Evolutionary conservation across 768 basidiomycete genomes (phyloP).

Genomic region (Obba rivulosa): DNA sequence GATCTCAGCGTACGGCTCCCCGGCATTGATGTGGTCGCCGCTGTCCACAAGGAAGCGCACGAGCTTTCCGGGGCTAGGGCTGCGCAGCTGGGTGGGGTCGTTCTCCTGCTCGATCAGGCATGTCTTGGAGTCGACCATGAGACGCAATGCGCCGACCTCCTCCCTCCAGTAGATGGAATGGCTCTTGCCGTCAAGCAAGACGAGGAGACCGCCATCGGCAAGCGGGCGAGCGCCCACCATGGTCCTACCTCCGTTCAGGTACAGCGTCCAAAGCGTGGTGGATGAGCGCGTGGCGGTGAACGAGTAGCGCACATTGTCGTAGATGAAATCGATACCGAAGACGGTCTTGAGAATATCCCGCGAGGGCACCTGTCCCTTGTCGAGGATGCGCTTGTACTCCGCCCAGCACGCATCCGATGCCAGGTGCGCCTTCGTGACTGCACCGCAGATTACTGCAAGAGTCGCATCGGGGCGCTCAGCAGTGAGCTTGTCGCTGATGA

Average conservation of each 20-base stretch:
- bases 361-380: conserved; percentile 97
- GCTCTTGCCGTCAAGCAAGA: conserved; percentile 88
- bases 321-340: conserved; percentile 95
- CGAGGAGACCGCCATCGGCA: conserved; percentile 91
- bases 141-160: conserved; percentile 87
- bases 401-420: conserved; percentile 84
- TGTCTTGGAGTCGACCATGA: conserved; percentile 97
- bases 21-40: conserved; percentile 95
- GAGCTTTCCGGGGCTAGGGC: conserved; percentile 95
- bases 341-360: conserved; percentile 95
- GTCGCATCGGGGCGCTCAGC: conserved; percentile 93
- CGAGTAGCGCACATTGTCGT: conserved; percentile 91
- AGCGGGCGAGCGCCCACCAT: conserved; percentile 89
- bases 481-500: conserved; percentile 96
- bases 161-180: conserved; percentile 98
- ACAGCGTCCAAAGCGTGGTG: conserved; percentile 85
- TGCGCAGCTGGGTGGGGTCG: conserved; percentile 94
- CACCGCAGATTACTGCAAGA: conserved; percentile 93
- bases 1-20: conserved; percentile 96
- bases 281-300: conserved; percentile 95
- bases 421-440: conserved; percentile 91
- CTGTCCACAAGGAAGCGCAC: conserved; percentile 93
- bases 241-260: conserved; percentile 91
- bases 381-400: conserved; percentile 92
- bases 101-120: conserved; percentile 99